Base-by-base conservation (phyloP, 345 rosid species). In the Eucalyptus marginata region DNA sequence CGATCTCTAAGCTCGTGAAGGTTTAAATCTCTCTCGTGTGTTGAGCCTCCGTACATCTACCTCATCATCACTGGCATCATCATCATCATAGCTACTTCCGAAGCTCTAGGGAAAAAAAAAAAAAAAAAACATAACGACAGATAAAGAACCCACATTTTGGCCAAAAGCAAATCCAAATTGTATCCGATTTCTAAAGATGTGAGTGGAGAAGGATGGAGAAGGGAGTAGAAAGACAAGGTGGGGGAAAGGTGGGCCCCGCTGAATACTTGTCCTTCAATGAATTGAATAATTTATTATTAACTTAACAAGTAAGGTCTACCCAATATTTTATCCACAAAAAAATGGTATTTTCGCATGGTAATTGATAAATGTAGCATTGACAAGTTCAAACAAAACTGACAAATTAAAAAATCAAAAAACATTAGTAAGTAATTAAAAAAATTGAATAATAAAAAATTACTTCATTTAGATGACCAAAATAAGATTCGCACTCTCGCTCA, bases 281-380 rank as follows among this genome's bases (percentile, higher is more conserved):
- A 51, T 51, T 51, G 54, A 17, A 24, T 18, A 52, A 22, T 56
- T 22, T 56, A 22, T 56, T 56, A 24, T 9, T 56, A 22, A 56
- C 27, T 56, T 56, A 4, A 9, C 12, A 22, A 56, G 5, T 56
- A 56, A 56, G 29, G 13, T 24, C 27, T 24, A 56, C 4, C 1
- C 2, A 0, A 56, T 56, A 56, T 24, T 56, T 56, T 56, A 27
- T 56, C 62, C 62, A 56, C 62, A 56, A 59, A 59, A 59, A 59
- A 29, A 2, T 13, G 76, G 36, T 29, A 64, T 31, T n/a, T 64
- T n/a, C 0, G 0, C 7, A 0, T n/a, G 33, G 10, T 13, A 29
- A 14, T 14, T 6, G 3, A 7, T n/a, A 64, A 64, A 64, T 13
- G 7, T 13, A n/a, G 16, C 0, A 3, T 11, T 27, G 7, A 27